Evolutionary conservation across 2,329 filamentous ascomycete genomes (phyloP), one percentile per base, ranked within the genome.

Genomic region (Curvularia eragrostidis): DNA sequence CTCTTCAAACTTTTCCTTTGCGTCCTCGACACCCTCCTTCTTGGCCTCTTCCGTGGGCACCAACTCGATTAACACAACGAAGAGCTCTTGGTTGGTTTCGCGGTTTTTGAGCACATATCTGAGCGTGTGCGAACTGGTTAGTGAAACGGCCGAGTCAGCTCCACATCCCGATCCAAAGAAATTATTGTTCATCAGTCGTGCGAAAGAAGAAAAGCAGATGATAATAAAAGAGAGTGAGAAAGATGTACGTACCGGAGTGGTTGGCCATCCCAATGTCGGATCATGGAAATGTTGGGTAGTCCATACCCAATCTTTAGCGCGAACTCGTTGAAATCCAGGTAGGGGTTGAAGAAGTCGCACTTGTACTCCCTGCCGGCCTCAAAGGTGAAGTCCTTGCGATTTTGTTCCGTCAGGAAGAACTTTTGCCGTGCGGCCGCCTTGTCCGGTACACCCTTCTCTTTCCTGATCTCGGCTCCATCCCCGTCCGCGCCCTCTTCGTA

Each of bases 31-130:
- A 5, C 68, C 70, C 3, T 66, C 60, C n/a, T 65, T 61, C 58
- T 69, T 67, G 12, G 64, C 73, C 42, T 89, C 83, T 46, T 91
- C 87, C 54, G 86, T 87, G 8, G 89, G 84, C 58, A 95, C 83
- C 3, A 97, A 81, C 18, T 88, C 89, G 74, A 98, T 94, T 5
- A 92, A 78, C 15, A 98, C 82, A 44, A 94, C 91, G 28, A 97
- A 86, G 67, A 97, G 91, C 15, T 91, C 84, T 32, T 91, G 85
- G 47, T 85, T 85, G 0, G 91, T 94, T 21, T 82, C 77, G 59
- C 86, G 87, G 77, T 97, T 91, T 73, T 93, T 94, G 72, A 98
- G 84, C 57, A 96, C 91, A 78, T 98, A 97, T 84, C 93, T 93
- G 79, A 96, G 85, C 66, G 88, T 84, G 79, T 96, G 91, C 81